Conservation (phyloP, 345 rosid species). For the Psidium friedrichsthalianum region DNA sequence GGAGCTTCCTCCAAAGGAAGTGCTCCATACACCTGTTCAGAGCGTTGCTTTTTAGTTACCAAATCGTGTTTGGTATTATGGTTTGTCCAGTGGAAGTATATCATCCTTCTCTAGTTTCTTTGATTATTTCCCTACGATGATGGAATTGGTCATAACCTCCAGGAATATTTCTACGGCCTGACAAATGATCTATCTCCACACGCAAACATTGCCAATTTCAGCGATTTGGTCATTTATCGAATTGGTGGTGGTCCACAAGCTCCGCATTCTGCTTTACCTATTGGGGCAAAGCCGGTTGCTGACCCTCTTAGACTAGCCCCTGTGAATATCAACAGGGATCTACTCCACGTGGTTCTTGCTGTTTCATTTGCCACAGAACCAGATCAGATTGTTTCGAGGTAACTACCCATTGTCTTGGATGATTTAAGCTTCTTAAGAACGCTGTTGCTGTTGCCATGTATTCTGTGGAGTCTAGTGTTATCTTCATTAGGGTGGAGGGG, state of each 20-base stretch:
- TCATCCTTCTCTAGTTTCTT: background rate
- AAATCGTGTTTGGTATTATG: background rate
- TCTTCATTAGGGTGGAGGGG: background rate
- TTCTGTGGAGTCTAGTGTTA: background rate
- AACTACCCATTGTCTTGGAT: background rate
- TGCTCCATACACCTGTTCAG: background rate
- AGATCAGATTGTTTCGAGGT: conserved; percentile 71
- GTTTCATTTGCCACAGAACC: conserved; percentile 77
- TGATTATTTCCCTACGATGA: background rate
- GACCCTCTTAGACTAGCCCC: conserved; percentile 52
- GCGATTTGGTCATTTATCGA: conserved; percentile 54
- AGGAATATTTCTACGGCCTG: conserved; percentile 88
- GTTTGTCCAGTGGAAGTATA: background rate
- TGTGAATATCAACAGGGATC: conserved; percentile 42
- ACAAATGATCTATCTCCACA: conserved; percentile 76
- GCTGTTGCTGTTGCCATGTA: background rate
- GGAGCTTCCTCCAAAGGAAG: background rate
- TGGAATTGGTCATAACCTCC: conserved; percentile 2
- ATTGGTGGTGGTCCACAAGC: conserved; percentile 91
- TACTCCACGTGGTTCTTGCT: conserved; percentile 73
- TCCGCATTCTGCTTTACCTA: conserved; percentile 74
- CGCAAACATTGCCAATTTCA: conserved; percentile 50
- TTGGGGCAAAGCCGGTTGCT: conserved; percentile 63
- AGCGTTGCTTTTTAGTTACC: background rate
- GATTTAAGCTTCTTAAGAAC: background rate